These are phyloP conservation scores for Corylus avellana DNA, from an alignment of 306 rosid genomes.

Conservation along the genomic window DNA sequence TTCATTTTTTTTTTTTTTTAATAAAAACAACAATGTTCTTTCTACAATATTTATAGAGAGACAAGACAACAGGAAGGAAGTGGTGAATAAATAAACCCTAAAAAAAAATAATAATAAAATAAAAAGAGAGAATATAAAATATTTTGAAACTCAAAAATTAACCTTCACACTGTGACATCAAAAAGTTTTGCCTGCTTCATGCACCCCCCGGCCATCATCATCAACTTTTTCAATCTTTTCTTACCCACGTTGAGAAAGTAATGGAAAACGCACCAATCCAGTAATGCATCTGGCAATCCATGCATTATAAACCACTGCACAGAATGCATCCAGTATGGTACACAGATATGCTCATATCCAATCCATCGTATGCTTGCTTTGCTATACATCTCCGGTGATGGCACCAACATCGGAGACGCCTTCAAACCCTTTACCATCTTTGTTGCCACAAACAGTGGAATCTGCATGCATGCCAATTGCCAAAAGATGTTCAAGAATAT, in stretches of 20 bases:
- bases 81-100: no score
- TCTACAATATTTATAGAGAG: no score
- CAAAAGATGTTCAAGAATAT: no score
- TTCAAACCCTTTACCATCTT: slow-evolving; percentile 23
- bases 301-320: slow-evolving; percentile 16
- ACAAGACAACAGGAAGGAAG: no score
- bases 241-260: not conserved
- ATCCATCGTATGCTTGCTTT: slow-evolving; percentile 34
- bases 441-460: slow-evolving; percentile 30
- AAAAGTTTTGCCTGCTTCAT: not conserved
- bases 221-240: slow-evolving; percentile 5
- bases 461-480: slow-evolving; percentile 7
- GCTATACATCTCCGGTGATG: slow-evolving; percentile 29
- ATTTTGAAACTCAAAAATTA: no score
- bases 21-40: no score
- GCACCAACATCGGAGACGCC: slow-evolving; percentile 1
- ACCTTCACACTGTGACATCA: no score
- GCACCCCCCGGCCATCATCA: not conserved
- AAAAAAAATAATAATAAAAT: no score
- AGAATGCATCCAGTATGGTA: slow-evolving; percentile 34
- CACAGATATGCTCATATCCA: slow-evolving; percentile 25
- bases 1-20: no score
- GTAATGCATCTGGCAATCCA: slow-evolving; percentile 15
- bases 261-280: not conserved
- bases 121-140: no score